Evolutionary conservation across 2,329 filamentous ascomycete genomes (phyloP), one percentile per base, ranked within the genome.

Genomic region (Drechslerella coelobrocha): DNA sequence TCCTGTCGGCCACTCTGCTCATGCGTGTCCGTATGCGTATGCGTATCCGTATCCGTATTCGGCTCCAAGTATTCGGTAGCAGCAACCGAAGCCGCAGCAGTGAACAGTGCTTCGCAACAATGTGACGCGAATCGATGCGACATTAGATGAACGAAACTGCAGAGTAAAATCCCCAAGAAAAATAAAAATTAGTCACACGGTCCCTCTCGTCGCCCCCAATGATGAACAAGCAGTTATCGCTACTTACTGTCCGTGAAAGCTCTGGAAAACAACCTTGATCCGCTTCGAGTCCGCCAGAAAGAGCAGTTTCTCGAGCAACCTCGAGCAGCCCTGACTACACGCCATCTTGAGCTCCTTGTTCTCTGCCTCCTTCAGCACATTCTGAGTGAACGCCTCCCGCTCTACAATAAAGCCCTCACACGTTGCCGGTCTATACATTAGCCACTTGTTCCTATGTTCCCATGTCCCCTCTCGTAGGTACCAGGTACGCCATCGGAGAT

Each of bases 51-150:
- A 2, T 17, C 6, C 2, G 24, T n/a, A 19, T 37, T 29, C 5
- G 31, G 79, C 4, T 81, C 79, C 77, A 82, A 77, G 1, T 79
- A 79, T 79, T 96, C 92, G 72, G 88, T 82, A 12, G 89, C 89
- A 37, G 96, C 89, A 9, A 89, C 81, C 0, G 90, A 88, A 0
- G 92, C 92, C 1, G 90, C 89, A 73, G 90, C 86, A 52, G 92
- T 82, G 78, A 99, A 97, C 29, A 99, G 84, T 24, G 91, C 91
- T 81, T 99, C 94, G 78, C 92, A 97, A 80, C 93, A 97, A 81
- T 99, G 94, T 71, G 92, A 96, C 3, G 94, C 94, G 77, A 99
- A 99, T 17, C 94, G 89, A 80, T 99, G 94, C 78, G 95, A 92
- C 55, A 97, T 88, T 26, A 99, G 84, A 75, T 92, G 89, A 66